A percentile compares a stretch with the other conserved stretches of the same genome.
Evolutionary conservation across 1,284 basidiomycete species (phyloP).

Genomic region (Apiotrichum porosum): DNA sequence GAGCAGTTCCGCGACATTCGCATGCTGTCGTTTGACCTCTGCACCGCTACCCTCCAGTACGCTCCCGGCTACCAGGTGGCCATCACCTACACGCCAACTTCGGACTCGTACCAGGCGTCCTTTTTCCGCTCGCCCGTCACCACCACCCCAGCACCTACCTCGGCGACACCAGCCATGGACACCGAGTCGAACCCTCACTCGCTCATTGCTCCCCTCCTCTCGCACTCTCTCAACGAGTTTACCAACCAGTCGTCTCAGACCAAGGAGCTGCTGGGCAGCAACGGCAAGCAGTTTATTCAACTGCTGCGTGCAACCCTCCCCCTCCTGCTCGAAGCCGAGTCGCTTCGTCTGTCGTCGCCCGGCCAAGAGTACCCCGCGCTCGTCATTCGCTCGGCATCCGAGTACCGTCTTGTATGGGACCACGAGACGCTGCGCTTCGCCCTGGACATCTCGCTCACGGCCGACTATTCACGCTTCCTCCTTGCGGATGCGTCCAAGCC

Average conservation of each 20-base stretch:
- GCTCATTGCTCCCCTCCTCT: slow-evolving; percentile 29
- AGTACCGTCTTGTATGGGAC: slow-evolving; percentile 35
- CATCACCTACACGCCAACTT: slow-evolving; percentile 40
- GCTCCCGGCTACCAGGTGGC: slow-evolving; percentile 38
- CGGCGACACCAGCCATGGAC: not conserved
- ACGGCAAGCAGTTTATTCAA: slow-evolving; percentile 29
- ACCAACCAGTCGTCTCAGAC: slow-evolving; percentile 5
- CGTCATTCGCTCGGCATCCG: slow-evolving; percentile 21
- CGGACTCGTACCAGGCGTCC: slow-evolving; percentile 41
- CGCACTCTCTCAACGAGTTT: slow-evolving; percentile 39
- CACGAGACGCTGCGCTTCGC: slow-evolving; percentile 20
- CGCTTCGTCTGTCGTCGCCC: slow-evolving; percentile 7
- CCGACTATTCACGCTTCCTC: slow-evolving; percentile 15
- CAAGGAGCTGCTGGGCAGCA: slow-evolving; percentile 1
- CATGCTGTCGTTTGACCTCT: slow-evolving; percentile 77
- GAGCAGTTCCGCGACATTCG: slow-evolving; percentile 66
- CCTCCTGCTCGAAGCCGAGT: slow-evolving; percentile 24
- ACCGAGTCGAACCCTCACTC: slow-evolving; percentile 32
- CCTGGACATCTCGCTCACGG: slow-evolving; percentile 20
- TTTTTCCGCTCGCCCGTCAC: slow-evolving; percentile 20
- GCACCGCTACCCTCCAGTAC: slow-evolving; percentile 82
- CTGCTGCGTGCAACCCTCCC: slow-evolving; percentile 36
- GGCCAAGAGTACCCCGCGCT: slow-evolving; percentile 16
- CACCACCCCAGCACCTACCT: not conserved
- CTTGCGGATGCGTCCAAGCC: slow-evolving; percentile 23